Evolutionary conservation across 768 basidiomycete species (phyloP), one percentile per base, ranked within the genome.

Genomic region (Hydnomerulius pinastri): DNA sequence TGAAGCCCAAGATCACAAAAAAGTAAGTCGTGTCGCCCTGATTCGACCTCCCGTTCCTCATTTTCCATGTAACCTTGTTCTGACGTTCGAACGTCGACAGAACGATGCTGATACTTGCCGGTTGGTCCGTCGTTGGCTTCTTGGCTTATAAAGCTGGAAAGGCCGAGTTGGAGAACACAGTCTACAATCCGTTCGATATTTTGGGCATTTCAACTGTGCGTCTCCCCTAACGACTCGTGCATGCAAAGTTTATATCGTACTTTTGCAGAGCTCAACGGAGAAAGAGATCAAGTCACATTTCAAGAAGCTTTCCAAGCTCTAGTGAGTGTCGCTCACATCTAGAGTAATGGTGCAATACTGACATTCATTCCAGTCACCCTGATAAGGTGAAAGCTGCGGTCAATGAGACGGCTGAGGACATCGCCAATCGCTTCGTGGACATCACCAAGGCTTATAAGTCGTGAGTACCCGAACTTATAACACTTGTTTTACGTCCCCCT

Each of bases 391-490:
- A 83, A 63, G 80, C 89, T 9, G 79, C 84, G 0, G 81, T 76
- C 2, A 93, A 97, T 63, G 75, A 92, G 58, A 98, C 95, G 0
- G 75, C 86, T 32, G 96, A 98, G 64, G 80, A 83, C 6, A 93
- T 92, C 27, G 89, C 90, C 58, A 78, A 85, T 46, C 83, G 83
- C 51, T 99, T 97, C 68, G 91, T 98, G 18, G 82, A 91, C 18
- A 76, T 99, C 32, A 98, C 97, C 7, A 99, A 98, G 68, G 97
- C 97, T 4, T 99, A 99, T 74, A 99, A 99, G 76, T 73, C 96
- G 83, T 91, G 49, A 52, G 87, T 70, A 18, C 1, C 18, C 23
- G n/a, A n/a, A 15, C n/a, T 4, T 13, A 32, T 47, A 12, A 9
- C 43, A 12, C 55, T 4, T 15, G 20, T 13, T 46, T 25, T 39